Evolutionary conservation across 1,284 basidiomycete species (phyloP).

Genomic region (Thelephora terrestris): DNA sequence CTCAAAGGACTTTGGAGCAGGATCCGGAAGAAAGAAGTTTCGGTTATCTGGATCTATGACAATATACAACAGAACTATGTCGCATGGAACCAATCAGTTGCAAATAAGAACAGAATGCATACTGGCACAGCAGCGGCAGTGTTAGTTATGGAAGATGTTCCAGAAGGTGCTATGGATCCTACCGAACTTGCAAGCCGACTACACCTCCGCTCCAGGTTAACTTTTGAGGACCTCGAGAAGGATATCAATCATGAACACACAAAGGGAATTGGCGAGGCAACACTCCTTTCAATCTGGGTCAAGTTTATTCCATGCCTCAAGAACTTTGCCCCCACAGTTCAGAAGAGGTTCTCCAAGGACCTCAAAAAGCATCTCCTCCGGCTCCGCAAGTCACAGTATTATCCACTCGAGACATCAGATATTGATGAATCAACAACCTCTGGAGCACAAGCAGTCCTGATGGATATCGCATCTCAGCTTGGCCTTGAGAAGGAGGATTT

Average conservation of each 20-base stretch:
- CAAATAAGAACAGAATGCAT: neutral
- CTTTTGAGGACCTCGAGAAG: slow-evolving; percentile 1
- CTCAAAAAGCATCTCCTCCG: neutral
- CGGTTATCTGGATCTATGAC: slow-evolving; percentile 1
- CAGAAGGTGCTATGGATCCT: slow-evolving; percentile 1
- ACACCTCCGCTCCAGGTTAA: neutral
- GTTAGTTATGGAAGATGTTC: slow-evolving; percentile 6
- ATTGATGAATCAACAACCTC: slow-evolving; percentile 1
- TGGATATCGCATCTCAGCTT: neutral
- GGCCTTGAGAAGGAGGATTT: neutral
- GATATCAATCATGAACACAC: slow-evolving; percentile 1
- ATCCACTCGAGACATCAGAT: neutral
- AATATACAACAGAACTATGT: slow-evolving; percentile 3
- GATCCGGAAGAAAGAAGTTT: too few relatives aligned
- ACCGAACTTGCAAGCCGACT: neutral
- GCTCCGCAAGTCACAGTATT: neutral
- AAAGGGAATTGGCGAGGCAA: too few relatives aligned
- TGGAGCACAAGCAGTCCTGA: neutral
- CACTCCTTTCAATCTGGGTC: too few relatives aligned
- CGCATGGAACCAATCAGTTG: neutral
- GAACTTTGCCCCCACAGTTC: neutral
- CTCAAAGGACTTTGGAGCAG: too few relatives aligned
- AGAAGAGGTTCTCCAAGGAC: neutral
- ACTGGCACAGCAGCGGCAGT: slow-evolving; percentile 6
- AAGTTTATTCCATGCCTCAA: neutral